Percentiles rank a stretch among this genome's conserved stretches.
Evolutionary conservation across 441 rosid genomes (phyloP).

Genomic region (Francoa sonchifolia): DNA sequence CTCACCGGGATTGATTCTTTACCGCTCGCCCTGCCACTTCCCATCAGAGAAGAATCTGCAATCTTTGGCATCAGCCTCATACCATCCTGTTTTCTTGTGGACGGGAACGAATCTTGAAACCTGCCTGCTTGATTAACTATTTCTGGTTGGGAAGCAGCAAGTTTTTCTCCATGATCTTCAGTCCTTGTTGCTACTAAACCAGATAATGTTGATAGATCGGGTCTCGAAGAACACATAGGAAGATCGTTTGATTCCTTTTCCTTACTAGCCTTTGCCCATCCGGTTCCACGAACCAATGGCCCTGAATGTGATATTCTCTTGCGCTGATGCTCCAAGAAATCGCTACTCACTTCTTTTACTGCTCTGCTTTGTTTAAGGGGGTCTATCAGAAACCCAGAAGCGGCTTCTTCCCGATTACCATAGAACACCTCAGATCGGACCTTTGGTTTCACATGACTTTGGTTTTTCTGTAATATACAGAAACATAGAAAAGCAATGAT

Average conservation of each 20-base stretch:
- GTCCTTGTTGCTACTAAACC: slow-evolving; percentile 44
- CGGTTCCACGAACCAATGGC: slow-evolving; percentile 38
- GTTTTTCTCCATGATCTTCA: slow-evolving; percentile 22
- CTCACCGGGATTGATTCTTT: slow-evolving; percentile 29
- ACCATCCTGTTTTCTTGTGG: slow-evolving; percentile 18
- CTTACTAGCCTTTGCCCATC: slow-evolving; percentile 32
- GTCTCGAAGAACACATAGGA: slow-evolving; percentile 20
- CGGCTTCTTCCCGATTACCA: slow-evolving; percentile 30
- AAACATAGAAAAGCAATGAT: slow-evolving; percentile 1
- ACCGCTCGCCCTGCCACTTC: slow-evolving; percentile 12
- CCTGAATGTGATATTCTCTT: slow-evolving; percentile 61
- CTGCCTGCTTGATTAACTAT: slow-evolving; percentile 20
- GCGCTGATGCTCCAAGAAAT: slow-evolving; percentile 21
- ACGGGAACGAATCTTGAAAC: slow-evolving; percentile 18
- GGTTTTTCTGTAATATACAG: slow-evolving; percentile 40
- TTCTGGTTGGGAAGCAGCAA: slow-evolving; percentile 19
- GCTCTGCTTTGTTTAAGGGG: slow-evolving; percentile 26
- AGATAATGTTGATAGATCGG: slow-evolving; percentile 32
- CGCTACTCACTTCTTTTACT: slow-evolving; percentile 32
- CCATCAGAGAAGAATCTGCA: slow-evolving; percentile 21
- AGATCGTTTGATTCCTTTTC: slow-evolving; percentile 31
- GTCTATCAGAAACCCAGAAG: slow-evolving; percentile 32
- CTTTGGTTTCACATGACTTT: slow-evolving; percentile 23
- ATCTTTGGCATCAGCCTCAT: slow-evolving; percentile 16
- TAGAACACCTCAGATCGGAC: too few relatives aligned